These are phyloP conservation scores for Phaeotremella skinneri DNA, from an alignment of 768 basidiomycete species.

Conservation along the genomic window DNA sequence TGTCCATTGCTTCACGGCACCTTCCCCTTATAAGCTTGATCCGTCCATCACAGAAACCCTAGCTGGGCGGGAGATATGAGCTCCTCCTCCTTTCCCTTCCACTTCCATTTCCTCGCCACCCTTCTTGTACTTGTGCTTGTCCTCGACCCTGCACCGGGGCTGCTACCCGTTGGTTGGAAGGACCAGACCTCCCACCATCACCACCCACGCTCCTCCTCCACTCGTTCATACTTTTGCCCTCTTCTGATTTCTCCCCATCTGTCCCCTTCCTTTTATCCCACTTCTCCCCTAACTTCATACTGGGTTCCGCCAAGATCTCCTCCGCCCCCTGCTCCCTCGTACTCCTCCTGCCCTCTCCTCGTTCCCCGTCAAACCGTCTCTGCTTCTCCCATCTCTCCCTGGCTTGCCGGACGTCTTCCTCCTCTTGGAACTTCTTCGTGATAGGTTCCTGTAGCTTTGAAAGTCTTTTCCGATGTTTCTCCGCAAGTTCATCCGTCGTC, in stretches of 20 bases:
- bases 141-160: too few relatives aligned
- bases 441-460: constrained; percentile 76
- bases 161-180: too few relatives aligned
- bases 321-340: constrained; percentile 64
- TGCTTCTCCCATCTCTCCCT: constrained; percentile 78
- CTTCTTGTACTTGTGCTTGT: too few relatives aligned
- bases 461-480: constrained; percentile 81
- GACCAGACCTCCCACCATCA: too few relatives aligned
- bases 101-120: too few relatives aligned
- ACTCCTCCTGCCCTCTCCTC: constrained; percentile 67
- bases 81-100: too few relatives aligned
- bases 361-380: constrained; percentile 69
- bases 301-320: constrained; percentile 67
- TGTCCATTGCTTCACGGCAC: too few relatives aligned
- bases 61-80: too few relatives aligned
- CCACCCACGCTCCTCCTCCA: constrained; percentile 59
- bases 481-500: constrained; percentile 83
- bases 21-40: too few relatives aligned
- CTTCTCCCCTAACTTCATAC: constrained; percentile 14
- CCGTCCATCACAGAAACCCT: too few relatives aligned
- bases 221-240: constrained; percentile 26
- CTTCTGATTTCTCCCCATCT: constrained; percentile 35
- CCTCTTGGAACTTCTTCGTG: constrained; percentile 74
- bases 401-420: constrained; percentile 71
- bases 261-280: not conserved